Percentiles rank a stretch among this genome's conserved stretches.
phyloP scores from a whole-genome alignment of 495 filamentous ascomycete species.

The Penicillium maclennaniae region DNA sequence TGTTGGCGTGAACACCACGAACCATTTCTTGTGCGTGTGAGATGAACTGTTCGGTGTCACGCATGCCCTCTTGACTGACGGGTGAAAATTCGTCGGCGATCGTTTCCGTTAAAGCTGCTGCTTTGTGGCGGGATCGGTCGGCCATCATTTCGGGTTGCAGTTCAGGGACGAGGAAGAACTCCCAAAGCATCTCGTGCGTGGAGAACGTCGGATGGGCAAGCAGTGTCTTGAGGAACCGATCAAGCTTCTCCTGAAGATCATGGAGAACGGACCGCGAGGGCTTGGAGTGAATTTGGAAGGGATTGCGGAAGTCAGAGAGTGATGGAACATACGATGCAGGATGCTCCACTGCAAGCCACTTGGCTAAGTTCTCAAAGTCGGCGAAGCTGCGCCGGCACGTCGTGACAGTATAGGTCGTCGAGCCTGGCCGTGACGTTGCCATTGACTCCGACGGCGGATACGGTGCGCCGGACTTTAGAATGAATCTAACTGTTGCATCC shows the following conservation, averaged over 20 bases:
- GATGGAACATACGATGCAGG: constrained; percentile 92
- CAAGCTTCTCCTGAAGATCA: constrained; percentile 82
- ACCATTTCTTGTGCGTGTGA: constrained; percentile 85
- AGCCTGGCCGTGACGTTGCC: constrained; percentile 36
- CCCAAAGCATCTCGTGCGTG: constrained; percentile 97
- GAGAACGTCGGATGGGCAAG: constrained; percentile 89
- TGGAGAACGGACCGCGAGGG: constrained; percentile 83
- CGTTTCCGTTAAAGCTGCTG: constrained; percentile 73
- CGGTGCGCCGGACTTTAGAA: constrained; percentile 84
- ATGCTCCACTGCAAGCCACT: constrained; percentile 85
- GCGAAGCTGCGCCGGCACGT: constrained; percentile 85
- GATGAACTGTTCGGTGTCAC: constrained; percentile 92
- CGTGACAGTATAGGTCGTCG: constrained; percentile 79
- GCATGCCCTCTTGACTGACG: constrained; percentile 63
- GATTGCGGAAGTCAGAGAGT: constrained; percentile 72
- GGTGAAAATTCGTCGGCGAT: constrained; percentile 85
- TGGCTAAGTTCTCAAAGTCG: constrained; percentile 89
- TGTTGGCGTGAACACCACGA: constrained; percentile 74
- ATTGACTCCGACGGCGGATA: constrained; percentile 28
- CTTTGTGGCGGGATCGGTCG: constrained; percentile 81
- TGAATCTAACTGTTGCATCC: constrained; percentile 87
- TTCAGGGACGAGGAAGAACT: constrained; percentile 97
- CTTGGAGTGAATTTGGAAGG: constrained; percentile 88
- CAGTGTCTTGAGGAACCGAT: constrained; percentile 81
- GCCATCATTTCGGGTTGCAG: constrained; percentile 86